These are phyloP conservation scores for Colletotrichum euphorbiae DNA, from an alignment of 2,329 filamentous ascomycete species.

Conservation along the genomic window DNA sequence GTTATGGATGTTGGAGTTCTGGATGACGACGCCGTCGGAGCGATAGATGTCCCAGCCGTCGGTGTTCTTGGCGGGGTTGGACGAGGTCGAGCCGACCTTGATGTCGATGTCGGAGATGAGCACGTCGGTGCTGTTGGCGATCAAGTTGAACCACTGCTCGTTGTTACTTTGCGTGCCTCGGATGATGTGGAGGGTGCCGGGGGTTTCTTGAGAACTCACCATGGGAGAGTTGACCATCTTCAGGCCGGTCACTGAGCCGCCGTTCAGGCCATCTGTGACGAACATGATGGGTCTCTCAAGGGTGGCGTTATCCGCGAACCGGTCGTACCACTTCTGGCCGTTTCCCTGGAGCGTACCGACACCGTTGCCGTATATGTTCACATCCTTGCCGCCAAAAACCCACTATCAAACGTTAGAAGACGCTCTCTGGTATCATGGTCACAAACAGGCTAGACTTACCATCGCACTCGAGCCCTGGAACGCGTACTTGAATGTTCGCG, in stretches of 20 bases:
- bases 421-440: too few relatives aligned
- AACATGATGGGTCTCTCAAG: conserved; percentile 70
- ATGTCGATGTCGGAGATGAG: conserved; percentile 73
- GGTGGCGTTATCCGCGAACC: conserved; percentile 66
- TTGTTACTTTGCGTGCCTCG: conserved; percentile 20
- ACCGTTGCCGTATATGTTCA: conserved; percentile 74
- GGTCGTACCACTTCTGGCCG: conserved; percentile 73
- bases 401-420: conserved; percentile 31
- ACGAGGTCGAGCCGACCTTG: conserved; percentile 63
- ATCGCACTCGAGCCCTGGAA: conserved; percentile 72
- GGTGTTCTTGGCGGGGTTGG: conserved; percentile 71
- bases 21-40: conserved; percentile 71
- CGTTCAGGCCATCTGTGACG: conserved; percentile 66
- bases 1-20: conserved; percentile 73
- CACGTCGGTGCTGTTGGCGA: conserved; percentile 74
- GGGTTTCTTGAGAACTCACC: conserved; percentile 30
- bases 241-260: conserved; percentile 69
- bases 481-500: conserved; percentile 70
- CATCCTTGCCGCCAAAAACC: conserved; percentile 48
- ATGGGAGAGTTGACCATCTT: conserved; percentile 68
- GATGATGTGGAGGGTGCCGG: background rate
- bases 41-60: conserved; percentile 75
- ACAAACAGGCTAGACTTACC: background rate
- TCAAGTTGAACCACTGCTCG: conserved; percentile 61
- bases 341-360: conserved; percentile 65